A percentile compares a stretch with the other conserved stretches of the same genome.
Evolutionary conservation across 176 grass and related monocot genomes (phyloP).

Genomic region (Carex kokanica): DNA sequence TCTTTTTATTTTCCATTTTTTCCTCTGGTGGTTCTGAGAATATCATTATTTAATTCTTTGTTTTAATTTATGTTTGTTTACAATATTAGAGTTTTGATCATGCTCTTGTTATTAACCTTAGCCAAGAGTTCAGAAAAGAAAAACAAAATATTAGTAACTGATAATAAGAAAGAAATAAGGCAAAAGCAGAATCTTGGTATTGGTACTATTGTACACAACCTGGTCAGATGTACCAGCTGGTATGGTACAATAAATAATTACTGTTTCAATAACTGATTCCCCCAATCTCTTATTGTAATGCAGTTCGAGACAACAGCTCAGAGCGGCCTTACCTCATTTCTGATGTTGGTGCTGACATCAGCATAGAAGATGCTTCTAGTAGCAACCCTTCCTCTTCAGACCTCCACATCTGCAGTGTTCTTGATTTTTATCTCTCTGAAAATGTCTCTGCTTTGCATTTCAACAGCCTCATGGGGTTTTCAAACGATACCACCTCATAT

Average conservation of each 20-base stretch:
- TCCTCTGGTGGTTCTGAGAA: background rate
- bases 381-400: conserved; percentile 33
- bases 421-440: conserved; percentile 71
- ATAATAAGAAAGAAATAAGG: background rate
- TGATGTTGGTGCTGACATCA: conserved; percentile 54
- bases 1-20: background rate
- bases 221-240: background rate
- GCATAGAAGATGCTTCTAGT: conserved; percentile 32
- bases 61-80: background rate
- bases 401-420: conserved; percentile 69
- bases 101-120: background rate
- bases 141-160: background rate
- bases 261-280: conserved; percentile 17
- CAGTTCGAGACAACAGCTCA: conserved; percentile 48
- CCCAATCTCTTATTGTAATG: conserved; percentile 23
- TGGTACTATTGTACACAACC: background rate
- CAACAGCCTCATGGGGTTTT: conserved; percentile 72
- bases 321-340: conserved; percentile 70
- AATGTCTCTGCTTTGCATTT: conserved; percentile 64
- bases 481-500: conserved; percentile 53
- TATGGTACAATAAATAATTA: background rate
- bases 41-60: too few species aligned
- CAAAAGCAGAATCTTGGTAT: background rate
- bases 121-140: background rate
- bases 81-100: background rate